Evolutionary conservation across 2,329 filamentous ascomycete genomes (phyloP), one percentile per base, ranked within the genome.

Genomic region (Fusarium succisae): DNA sequence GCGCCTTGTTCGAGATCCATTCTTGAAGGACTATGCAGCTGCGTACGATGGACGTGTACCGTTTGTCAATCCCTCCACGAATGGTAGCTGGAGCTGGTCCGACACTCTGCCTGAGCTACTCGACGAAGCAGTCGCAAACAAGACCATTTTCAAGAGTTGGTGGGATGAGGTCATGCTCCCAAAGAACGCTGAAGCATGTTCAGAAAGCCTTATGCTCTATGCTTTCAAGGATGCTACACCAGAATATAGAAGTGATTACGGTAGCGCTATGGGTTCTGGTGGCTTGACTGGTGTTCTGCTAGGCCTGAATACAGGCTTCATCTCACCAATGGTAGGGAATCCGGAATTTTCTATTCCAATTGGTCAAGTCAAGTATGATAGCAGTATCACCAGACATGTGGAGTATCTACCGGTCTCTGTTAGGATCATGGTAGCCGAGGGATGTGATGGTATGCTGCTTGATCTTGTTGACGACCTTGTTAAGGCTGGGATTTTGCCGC

Each of bases 121-220:
- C 0, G 18, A 54, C 0, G 32, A 54, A 38, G 50, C 50, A 9
- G 1, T 54, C 2, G 13, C 18, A 6, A 54, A 54, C 9, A 28
- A 54, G 24, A 54, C 50, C 13, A 26, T 22, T 2, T 61, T 61
- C 8, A 39, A 53, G n/a, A 56, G 0, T 61, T 61, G 58, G 58
- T 61, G 51, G n/a, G 24, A 32, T 8, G 8, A 20, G 1, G 7
- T 22, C 15, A 53, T 38, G 35, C 24, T 61, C 9, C 47, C 58
- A 0, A 18, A 12, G 1, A 61, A 28, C 8, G 3, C 14, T 18
- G n/a, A 61, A 44, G 28, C 48, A 11, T 61, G 58, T n/a, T 61
- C 58, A 1, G 48, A 61, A 35, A 61, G 48, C 8, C 48, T 61
- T 5, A 43, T 61, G 8, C 14, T 61, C 1, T 61, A 61, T 39